These are phyloP conservation scores for Lentinula edodes DNA, from an alignment of 768 basidiomycete species.

Conservation along the genomic window DNA sequence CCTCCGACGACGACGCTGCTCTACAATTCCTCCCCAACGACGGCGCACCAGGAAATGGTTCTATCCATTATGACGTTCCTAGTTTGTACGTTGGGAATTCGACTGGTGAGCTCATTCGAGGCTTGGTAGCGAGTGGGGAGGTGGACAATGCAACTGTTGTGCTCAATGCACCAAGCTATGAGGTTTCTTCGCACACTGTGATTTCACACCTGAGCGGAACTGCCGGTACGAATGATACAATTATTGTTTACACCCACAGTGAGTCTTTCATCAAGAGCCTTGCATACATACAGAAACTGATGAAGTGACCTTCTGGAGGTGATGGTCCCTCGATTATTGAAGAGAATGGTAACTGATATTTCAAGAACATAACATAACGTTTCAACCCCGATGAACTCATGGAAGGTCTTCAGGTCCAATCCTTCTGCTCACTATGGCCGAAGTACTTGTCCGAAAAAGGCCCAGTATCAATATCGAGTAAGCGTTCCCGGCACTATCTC, in stretches of 20 bases:
- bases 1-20: conserved; percentile 22
- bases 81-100: conserved; percentile 23
- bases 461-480: conserved; percentile 24
- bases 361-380: background rate
- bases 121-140: conserved; percentile 12
- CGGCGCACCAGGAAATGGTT: conserved; percentile 18
- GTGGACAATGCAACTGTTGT: conserved; percentile 22
- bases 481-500: background rate
- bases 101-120: conserved; percentile 22
- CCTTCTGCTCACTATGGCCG: conserved; percentile 23
- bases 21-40: conserved; percentile 23
- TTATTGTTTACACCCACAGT: conserved; percentile 27
- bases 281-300: background rate
- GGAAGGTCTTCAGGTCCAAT: conserved; percentile 18
- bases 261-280: background rate
- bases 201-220: conserved; percentile 20
- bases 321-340: conserved; percentile 26
- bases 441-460: conserved; percentile 20
- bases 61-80: conserved; percentile 21
- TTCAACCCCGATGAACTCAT: background rate
- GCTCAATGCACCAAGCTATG: conserved; percentile 21
- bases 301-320: conserved; percentile 10
- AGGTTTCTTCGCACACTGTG: conserved; percentile 16
- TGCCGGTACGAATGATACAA: conserved; percentile 12
- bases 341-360: conserved; percentile 20